Percentiles rank a stretch among this genome's conserved stretches.
These are phyloP conservation scores for Candida odintsovae DNA, from an alignment of 805 yeast species.

Conservation along the genomic window DNA sequence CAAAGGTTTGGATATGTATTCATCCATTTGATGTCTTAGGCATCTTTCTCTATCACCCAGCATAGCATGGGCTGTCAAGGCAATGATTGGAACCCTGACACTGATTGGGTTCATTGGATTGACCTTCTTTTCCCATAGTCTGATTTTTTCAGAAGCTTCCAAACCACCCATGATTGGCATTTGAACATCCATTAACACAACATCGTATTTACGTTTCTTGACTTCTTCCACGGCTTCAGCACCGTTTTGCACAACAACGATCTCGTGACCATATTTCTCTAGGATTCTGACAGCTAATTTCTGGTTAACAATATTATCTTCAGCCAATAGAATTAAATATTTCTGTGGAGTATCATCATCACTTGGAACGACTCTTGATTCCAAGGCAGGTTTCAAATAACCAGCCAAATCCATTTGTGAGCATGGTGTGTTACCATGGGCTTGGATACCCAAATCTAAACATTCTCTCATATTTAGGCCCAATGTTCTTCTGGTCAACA, in stretches of 20 bases:
- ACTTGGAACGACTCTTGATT: constrained; percentile 73
- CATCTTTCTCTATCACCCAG: constrained; percentile 86
- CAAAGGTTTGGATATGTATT: constrained; percentile 80
- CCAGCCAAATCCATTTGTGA: constrained; percentile 76
- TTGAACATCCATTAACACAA: constrained; percentile 87
- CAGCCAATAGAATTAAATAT: constrained; percentile 73
- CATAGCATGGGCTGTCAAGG: constrained; percentile 92
- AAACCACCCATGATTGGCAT: constrained; percentile 97
- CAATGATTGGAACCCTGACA: constrained; percentile 81
- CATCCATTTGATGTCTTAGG: constrained; percentile 88
- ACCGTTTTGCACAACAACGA: constrained; percentile 84
- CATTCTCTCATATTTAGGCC: constrained; percentile 76
- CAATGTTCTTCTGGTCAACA: constrained; percentile 70
- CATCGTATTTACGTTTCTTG: constrained; percentile 62
- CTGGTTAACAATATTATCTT: constrained; percentile 83
- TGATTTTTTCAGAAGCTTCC: constrained; percentile 80
- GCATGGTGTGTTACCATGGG: constrained; percentile 87
- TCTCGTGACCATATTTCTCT: constrained; percentile 81
- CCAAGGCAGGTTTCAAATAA: constrained; percentile 78
- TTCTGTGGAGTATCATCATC: constrained; percentile 74
- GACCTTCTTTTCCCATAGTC: constrained; percentile 82
- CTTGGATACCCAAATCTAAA: constrained; percentile 78
- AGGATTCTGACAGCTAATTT: constrained; percentile 79
- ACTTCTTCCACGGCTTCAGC: constrained; percentile 76
- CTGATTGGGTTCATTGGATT: constrained; percentile 66